These are phyloP conservation scores for Hanseniaspora meyeri DNA, from an alignment of 805 yeast species.

Conservation along the genomic window DNA sequence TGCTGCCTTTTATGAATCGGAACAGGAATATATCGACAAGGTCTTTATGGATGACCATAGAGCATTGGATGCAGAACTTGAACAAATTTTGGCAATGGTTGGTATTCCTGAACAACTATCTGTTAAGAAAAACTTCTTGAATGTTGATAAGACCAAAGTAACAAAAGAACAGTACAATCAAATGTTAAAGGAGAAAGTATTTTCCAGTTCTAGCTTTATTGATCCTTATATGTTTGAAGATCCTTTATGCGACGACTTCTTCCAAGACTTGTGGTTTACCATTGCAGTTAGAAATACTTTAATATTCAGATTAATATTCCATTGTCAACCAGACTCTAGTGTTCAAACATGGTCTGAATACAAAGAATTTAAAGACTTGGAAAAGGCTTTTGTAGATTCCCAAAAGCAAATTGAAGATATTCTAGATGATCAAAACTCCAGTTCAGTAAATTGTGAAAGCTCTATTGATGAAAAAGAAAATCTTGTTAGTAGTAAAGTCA, in stretches of 20 bases:
- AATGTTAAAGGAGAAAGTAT: constrained; percentile 14
- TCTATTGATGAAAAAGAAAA: neutral
- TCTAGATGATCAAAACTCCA: neutral
- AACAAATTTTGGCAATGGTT: constrained; percentile 21
- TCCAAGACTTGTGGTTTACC: constrained; percentile 73
- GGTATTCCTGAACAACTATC: constrained; percentile 12
- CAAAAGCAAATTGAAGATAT: constrained; percentile 25
- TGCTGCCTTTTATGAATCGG: neutral
- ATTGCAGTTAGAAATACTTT: constrained; percentile 74
- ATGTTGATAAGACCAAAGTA: constrained; percentile 14
- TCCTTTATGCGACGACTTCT: constrained; percentile 71
- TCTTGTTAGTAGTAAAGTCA: neutral
- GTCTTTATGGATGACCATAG: constrained; percentile 21
- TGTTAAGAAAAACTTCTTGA: constrained; percentile 1
- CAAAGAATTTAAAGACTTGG: constrained; percentile 51
- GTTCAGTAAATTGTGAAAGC: neutral
- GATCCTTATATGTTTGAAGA: constrained; percentile 86
- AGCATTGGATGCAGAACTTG: constrained; percentile 24
- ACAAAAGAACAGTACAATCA: constrained; percentile 16
- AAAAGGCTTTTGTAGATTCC: constrained; percentile 39
- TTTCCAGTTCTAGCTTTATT: constrained; percentile 36
- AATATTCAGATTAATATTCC: constrained; percentile 72
- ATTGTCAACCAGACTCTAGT: constrained; percentile 86
- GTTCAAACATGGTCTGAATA: constrained; percentile 88
- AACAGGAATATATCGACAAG: constrained; percentile 16